Conservation (phyloP, 176 grass and related monocot species). For the Cenchrus americanus region DNA sequence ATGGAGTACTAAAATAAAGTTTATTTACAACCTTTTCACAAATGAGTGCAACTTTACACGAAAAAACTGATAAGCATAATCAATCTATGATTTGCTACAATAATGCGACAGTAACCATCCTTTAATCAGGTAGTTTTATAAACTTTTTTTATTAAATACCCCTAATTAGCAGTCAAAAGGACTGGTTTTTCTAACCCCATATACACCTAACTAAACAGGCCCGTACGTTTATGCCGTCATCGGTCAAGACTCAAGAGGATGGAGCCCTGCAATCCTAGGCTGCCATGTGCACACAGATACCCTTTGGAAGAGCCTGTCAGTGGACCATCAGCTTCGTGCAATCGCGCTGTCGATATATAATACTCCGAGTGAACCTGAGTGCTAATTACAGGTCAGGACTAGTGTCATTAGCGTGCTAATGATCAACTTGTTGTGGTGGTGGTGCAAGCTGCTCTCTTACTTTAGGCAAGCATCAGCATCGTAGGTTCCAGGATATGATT, state of each 20-base stretch:
- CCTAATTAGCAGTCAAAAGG: too few species aligned
- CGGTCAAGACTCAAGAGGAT: neutral
- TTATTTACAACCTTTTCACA: too few species aligned
- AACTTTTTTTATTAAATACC: too few species aligned
- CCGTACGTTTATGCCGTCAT: too few species aligned
- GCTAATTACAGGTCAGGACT: conserved; percentile 32
- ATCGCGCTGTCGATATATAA: neutral
- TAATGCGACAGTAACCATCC: too few species aligned
- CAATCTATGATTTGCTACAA: too few species aligned
- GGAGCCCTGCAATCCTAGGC: neutral
- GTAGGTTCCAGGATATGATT: neutral
- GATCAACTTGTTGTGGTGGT: conserved; percentile 25
- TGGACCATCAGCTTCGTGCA: neutral
- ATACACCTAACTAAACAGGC: too few species aligned
- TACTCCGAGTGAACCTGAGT: conserved; percentile 2
- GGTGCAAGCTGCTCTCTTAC: conserved; percentile 10
- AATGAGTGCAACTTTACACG: too few species aligned
- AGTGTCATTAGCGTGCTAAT: conserved; percentile 2
- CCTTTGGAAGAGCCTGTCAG: neutral
- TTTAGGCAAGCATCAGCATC: conserved; percentile 29
- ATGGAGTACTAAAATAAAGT: too few species aligned
- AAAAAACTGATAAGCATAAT: too few species aligned
- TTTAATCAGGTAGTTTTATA: too few species aligned
- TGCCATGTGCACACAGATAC: neutral
- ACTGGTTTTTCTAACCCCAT: too few species aligned